Conservation (phyloP, 345 rosid species). For the Leavenworthia alabamica region DNA sequence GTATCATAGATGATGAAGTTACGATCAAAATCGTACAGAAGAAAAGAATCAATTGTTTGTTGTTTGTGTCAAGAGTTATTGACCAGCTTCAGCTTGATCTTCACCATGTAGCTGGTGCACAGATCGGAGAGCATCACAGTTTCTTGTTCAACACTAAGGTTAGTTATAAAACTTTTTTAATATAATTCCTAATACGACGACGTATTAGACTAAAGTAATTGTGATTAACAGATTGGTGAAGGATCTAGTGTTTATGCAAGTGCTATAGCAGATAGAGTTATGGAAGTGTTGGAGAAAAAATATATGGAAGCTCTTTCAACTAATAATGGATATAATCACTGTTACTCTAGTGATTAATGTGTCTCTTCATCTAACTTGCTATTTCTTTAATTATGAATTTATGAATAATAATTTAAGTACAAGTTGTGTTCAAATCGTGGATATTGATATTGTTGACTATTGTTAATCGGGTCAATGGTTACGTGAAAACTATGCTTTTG, state of each 20-base stretch:
- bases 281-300: constrained; percentile 61
- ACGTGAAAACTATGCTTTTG: not conserved
- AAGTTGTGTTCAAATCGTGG: not conserved
- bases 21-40: constrained; percentile 66
- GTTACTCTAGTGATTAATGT: no score
- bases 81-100: constrained; percentile 71
- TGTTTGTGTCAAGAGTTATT: constrained; percentile 61
- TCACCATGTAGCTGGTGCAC: constrained; percentile 77
- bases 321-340: no score
- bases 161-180: no score
- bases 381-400: no score
- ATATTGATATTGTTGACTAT: not conserved
- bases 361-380: not conserved
- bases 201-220: not conserved
- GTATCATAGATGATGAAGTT: constrained; percentile 66
- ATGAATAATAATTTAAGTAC: no score
- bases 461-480: not conserved
- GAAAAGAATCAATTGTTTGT: constrained; percentile 63
- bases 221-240: constrained; percentile 24
- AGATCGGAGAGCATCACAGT: constrained; percentile 62
- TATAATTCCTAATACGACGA: not conserved
- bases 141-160: constrained; percentile 79
- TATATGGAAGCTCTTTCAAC: constrained; percentile 44
- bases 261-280: constrained; percentile 69
- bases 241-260: constrained; percentile 45